phyloP scores from a whole-genome alignment of 257 asterid species.

The Solanum rostratum region DNA sequence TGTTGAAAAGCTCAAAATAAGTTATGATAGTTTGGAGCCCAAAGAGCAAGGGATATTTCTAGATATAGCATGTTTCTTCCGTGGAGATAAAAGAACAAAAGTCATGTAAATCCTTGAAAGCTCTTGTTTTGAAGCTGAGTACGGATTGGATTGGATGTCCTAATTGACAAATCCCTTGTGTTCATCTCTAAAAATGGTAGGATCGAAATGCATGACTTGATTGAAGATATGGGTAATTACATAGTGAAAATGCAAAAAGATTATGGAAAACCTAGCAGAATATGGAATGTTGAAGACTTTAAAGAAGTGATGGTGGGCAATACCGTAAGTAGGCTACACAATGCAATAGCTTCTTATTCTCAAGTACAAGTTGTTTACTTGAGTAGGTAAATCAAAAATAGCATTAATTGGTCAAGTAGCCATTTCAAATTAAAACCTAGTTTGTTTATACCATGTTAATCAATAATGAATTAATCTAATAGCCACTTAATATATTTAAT shows the following conservation, averaged over 20 bases:
- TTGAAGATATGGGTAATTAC: background rate
- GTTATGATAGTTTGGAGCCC: background rate
- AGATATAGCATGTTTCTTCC: background rate
- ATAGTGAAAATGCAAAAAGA: background rate
- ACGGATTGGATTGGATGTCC: background rate
- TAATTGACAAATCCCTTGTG: background rate
- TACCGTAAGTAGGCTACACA: background rate
- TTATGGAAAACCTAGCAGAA: background rate
- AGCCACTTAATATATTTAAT: too few species aligned
- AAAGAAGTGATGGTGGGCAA: background rate
- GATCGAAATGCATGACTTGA: background rate
- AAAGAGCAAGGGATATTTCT: background rate
- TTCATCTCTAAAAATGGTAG: rapidly evolving
- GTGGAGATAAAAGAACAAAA: background rate
- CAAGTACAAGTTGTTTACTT: too few species aligned
- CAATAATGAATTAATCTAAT: too few species aligned
- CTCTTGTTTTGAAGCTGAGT: background rate
- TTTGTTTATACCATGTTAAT: too few species aligned
- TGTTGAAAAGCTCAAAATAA: background rate
- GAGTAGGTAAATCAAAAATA: too few species aligned
- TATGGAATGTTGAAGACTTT: background rate
- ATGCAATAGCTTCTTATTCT: background rate
- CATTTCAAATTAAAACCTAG: too few species aligned
- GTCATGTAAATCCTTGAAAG: background rate
- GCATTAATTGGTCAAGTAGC: too few species aligned